Conservation (phyloP, 495 filamentous ascomycete species). For the Aspergillus avenaceus region DNA sequence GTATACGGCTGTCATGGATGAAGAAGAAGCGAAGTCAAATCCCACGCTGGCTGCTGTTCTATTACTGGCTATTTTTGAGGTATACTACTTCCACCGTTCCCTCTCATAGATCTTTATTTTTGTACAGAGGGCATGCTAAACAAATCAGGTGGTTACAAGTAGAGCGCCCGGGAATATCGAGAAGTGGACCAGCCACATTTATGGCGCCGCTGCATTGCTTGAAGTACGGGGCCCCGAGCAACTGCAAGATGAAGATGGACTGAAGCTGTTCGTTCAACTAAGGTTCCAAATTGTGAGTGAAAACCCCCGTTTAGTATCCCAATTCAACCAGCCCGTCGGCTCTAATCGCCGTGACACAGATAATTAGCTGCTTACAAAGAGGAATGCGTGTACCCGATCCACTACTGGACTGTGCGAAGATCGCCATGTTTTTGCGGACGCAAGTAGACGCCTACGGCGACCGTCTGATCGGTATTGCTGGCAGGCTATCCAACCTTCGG, state of each 20-base stretch:
- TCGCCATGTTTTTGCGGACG: slow-evolving; percentile 33
- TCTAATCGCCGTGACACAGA: slow-evolving; percentile 16
- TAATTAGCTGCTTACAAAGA: slow-evolving; percentile 38
- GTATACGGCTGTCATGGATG: slow-evolving; percentile 50
- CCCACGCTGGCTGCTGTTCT: slow-evolving; percentile 59
- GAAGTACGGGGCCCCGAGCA: slow-evolving; percentile 53
- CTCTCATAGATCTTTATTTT: no score
- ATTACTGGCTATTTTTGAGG: slow-evolving; percentile 50
- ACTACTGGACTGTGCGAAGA: slow-evolving; percentile 29
- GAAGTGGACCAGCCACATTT: slow-evolving; percentile 57
- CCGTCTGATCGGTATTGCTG: slow-evolving; percentile 32
- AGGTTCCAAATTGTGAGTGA: slow-evolving; percentile 43
- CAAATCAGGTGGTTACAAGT: slow-evolving; percentile 45
- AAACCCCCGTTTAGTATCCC: background rate
- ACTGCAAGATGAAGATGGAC: slow-evolving; percentile 50
- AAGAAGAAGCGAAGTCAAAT: slow-evolving; percentile 54
- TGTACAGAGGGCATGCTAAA: background rate
- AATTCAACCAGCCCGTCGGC: background rate
- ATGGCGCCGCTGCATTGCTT: slow-evolving; percentile 54
- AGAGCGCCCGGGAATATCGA: slow-evolving; percentile 39
- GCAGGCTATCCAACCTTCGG: slow-evolving; percentile 42
- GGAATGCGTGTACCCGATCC: slow-evolving; percentile 30
- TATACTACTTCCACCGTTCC: slow-evolving; percentile 12
- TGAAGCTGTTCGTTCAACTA: slow-evolving; percentile 55
- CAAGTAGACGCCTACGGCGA: slow-evolving; percentile 30